phyloP scores from a whole-genome alignment of 192 early-diverging fungal genomes.

The Mortierella antarctica region DNA sequence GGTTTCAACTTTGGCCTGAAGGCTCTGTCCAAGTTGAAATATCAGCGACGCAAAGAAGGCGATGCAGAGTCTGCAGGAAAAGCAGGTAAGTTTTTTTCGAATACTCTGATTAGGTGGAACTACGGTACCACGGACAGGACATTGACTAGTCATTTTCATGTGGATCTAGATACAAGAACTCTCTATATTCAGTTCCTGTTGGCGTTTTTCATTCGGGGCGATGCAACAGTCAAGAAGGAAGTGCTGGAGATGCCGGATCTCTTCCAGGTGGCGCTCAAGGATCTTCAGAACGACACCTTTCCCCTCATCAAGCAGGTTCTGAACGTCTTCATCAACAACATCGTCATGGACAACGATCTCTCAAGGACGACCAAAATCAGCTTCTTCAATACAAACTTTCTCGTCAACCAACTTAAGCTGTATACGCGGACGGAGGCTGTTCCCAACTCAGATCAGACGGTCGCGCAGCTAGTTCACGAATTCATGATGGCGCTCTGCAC shows the following conservation, averaged over 20 bases:
- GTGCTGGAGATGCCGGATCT: conserved; percentile 81
- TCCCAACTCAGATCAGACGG: conserved; percentile 51
- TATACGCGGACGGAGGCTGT: conserved; percentile 64
- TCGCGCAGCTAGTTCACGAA: conserved; percentile 71
- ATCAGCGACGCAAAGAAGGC: conserved; percentile 55
- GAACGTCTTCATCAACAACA: conserved; percentile 60
- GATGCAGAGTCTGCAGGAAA: conserved; percentile 38
- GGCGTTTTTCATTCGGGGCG: conserved; percentile 80
- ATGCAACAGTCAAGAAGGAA: conserved; percentile 73
- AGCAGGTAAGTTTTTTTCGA: conserved; percentile 20
- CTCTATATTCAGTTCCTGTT: conserved; percentile 81
- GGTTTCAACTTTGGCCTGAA: conserved; percentile 82
- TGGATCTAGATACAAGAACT: conserved; percentile 70
- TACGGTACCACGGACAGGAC: neutral
- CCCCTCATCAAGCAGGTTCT: conserved; percentile 68
- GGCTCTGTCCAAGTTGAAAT: conserved; percentile 43
- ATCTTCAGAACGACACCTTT: conserved; percentile 72
- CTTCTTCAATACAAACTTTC: conserved; percentile 79
- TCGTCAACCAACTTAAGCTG: conserved; percentile 71
- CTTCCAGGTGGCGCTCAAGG: conserved; percentile 74
- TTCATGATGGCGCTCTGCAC: conserved; percentile 82
- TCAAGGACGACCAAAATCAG: conserved; percentile 65
- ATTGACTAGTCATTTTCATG: neutral
- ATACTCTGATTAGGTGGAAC: neutral
- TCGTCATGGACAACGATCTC: conserved; percentile 75